Percentiles rank a stretch among this genome's conserved stretches.
phyloP scores from a whole-genome alignment of 495 filamentous ascomycete species.

The Astrothelium subdiscretum region DNA sequence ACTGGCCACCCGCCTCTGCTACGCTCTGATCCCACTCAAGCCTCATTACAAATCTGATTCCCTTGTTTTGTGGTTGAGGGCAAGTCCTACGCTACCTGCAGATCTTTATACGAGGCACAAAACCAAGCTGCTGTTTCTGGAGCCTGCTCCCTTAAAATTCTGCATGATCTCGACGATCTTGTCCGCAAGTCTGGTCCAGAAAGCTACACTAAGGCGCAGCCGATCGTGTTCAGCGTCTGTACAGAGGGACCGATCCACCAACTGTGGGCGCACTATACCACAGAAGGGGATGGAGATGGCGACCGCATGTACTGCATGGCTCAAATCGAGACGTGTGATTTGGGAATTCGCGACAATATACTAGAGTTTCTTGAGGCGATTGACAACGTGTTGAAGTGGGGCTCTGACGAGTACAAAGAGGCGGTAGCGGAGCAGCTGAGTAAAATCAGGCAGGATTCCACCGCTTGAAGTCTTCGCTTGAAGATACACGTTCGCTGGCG shows the following conservation, averaged over 20 bases:
- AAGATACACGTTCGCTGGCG: too few species aligned
- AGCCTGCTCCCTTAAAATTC: neutral
- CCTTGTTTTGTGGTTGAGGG: slow-evolving; percentile 1
- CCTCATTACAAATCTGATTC: neutral
- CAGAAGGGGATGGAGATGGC: neutral
- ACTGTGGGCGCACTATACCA: neutral
- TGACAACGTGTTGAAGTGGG: neutral
- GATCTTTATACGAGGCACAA: slow-evolving; percentile 2
- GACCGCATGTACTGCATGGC: neutral
- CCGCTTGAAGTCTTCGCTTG: too few species aligned
- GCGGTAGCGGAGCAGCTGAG: neutral
- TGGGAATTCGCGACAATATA: neutral
- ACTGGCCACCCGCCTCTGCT: neutral
- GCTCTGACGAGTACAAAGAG: neutral
- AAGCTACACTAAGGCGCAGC: neutral
- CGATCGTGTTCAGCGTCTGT: neutral
- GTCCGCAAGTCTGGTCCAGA: neutral
- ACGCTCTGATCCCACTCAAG: neutral
- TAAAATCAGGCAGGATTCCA: neutral
- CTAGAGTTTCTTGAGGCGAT: neutral
- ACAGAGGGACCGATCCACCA: neutral
- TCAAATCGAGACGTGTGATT: neutral
- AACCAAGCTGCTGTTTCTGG: slow-evolving; percentile 3
- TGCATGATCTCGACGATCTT: neutral
- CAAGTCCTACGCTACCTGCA: slow-evolving; percentile 3